Evolutionary conservation across 495 filamentous ascomycete species (phyloP), one percentile per base, ranked within the genome.

Genomic region (Polyplosphaeria fusca): DNA sequence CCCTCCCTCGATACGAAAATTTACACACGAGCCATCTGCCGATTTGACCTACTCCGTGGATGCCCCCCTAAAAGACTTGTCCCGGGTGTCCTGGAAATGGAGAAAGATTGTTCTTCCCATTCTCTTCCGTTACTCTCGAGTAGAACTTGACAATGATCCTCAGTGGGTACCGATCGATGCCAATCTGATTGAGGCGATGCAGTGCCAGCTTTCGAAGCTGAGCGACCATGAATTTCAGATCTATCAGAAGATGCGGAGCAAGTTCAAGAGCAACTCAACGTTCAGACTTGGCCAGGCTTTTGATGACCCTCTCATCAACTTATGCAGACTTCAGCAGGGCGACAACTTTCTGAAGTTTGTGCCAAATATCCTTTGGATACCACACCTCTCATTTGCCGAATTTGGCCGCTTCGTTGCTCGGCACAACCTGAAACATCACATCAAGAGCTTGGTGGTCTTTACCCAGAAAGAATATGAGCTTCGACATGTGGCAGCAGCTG

Each of bases 121-220:
- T 23, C 53, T 65, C 7, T 65, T 65, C 38, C 42, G 25, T 12
- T 61, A 57, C 44, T 48, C 52, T 16, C 16, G 48, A 5, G 30
- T 65, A 13, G 3, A 23, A 2, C 52, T 65, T 12, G 57, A 65
- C 42, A 44, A 28, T 2, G 32, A 35, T 9, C 50, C 55, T 20
- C 61, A 60, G 52, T 60, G 55, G 61, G 46, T 64, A n/a, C 56
- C 51, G 3, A 47, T 64, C 46, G 61, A 64, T 35, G 61, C 55
- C 7, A 32, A 51, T 2, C 45, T 60, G 13, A 32, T 64, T 24
- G 55, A 64, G 24, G 47, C 38, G 20, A 60, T 64, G 61, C 61
- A 60, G 43, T 23, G 44, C 30, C 35, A 52, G 12, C 25, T 64
- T 1, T 44, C 52, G 14, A 52, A 19, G 14, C 41, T 65, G 23